Evolutionary conservation across 495 filamentous ascomycete species (phyloP), one percentile per base, ranked within the genome.

Genomic region (Penicillium samsonianum): DNA sequence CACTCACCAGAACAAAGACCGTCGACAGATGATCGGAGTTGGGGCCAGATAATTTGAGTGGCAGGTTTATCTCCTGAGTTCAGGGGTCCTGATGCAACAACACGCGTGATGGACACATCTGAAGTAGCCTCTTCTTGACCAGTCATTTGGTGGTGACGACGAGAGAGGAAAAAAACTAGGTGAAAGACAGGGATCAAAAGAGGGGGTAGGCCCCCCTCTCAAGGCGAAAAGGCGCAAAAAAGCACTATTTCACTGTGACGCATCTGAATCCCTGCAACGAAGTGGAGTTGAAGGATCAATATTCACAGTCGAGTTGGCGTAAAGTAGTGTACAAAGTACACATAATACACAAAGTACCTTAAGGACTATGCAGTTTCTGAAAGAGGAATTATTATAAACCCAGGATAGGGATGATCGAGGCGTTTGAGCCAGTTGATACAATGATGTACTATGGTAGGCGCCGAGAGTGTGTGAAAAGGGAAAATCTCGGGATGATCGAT

Each of bases 181-280:
- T 30, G 42, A 17, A 42, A 40, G 54, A 44, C 20, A 67, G 66
- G 66, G 64, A 65, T 69, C 38, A 67, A 59, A 69, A 64, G 64
- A 67, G 64, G 66, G 66, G 66, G 44, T 46, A 55, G 47, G 30
- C 25, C 30, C 20, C 38, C 37, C 43, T 53, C 47, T 37, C 51
- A 20, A 52, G 59, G 23, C 35, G n/a, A 17, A 51, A 64, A 38
- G 26, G 57, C 40, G 54, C 37, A 55, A 50, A 51, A 48, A 55
- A 19, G 37, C 48, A 11, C 37, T 42, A 57, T 67, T 64, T 69
- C 59, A 62, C 61, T 33, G 55, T 64, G 55, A 47, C 55, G 55
- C 56, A 63, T 48, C 50, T 44, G 26, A 46, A 64, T 50, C 66
- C 64, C 64, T 69, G 66, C 64, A 68, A 56, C 25, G 20, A n/a